Conservation (phyloP, 495 filamentous ascomycete species). For the Trichoderma gamsii region DNA sequence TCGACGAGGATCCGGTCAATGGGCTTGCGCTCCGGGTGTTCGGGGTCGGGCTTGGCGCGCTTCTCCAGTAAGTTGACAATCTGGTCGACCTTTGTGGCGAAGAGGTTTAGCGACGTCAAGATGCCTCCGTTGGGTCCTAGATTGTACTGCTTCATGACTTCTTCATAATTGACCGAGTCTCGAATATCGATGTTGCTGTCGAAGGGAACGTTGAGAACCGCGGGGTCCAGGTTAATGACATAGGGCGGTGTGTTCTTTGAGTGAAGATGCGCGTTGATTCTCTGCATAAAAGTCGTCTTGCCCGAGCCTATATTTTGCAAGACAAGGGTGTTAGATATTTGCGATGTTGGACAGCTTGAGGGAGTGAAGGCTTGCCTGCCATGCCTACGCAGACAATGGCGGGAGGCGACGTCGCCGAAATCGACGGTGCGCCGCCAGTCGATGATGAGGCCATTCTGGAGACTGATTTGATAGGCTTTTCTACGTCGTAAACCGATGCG, state of each 20-base stretch:
- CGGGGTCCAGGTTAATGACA: constrained; percentile 95
- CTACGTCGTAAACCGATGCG: background rate
- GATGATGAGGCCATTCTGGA: constrained; percentile 8
- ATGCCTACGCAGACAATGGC: constrained; percentile 95
- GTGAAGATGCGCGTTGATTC: constrained; percentile 88
- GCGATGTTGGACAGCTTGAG: background rate
- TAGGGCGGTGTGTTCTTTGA: constrained; percentile 70
- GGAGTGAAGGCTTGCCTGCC: constrained; percentile 55
- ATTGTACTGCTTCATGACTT: constrained; percentile 99
- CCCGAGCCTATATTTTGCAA: constrained; percentile 56
- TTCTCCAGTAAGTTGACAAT: constrained; percentile 86
- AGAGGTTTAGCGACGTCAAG: constrained; percentile 89
- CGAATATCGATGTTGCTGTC: constrained; percentile 98
- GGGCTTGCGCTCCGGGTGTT: constrained; percentile 52
- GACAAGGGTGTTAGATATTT: constrained; percentile 12
- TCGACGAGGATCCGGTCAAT: constrained; percentile 87
- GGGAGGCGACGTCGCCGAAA: constrained; percentile 28
- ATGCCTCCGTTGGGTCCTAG: constrained; percentile 98
- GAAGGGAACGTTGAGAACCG: constrained; percentile 92
- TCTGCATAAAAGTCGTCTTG: constrained; percentile 98
- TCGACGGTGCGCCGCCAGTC: background rate
- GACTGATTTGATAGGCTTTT: background rate
- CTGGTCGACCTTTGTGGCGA: constrained; percentile 96
- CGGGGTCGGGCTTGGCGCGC: constrained; percentile 60
- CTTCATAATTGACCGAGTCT: constrained; percentile 97